phyloP scores from a whole-genome alignment of 1,139 yeast species.

The Lodderomyces jiufengensis region DNA sequence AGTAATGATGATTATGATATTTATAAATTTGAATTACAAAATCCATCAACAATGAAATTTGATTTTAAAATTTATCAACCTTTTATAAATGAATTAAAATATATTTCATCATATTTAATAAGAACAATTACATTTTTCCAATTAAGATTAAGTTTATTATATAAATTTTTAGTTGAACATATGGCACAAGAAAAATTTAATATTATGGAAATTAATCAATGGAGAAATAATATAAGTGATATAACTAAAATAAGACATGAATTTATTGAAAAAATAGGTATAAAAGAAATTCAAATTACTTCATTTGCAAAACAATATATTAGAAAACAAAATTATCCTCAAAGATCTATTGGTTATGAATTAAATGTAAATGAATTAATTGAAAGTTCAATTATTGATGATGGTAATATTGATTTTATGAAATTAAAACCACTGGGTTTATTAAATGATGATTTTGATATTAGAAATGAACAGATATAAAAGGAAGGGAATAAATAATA shows the following conservation, averaged over 20 bases:
- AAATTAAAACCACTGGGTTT: constrained; percentile 18
- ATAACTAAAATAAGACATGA: constrained; percentile 24
- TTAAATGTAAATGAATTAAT: constrained; percentile 6
- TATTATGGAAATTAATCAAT: constrained; percentile 27
- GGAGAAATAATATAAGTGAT: constrained; percentile 28
- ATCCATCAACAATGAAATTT: constrained; percentile 11
- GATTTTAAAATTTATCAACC: constrained; percentile 17
- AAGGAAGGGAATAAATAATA: too few relatives aligned
- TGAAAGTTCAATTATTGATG: constrained; percentile 5
- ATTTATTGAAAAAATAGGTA: constrained; percentile 23
- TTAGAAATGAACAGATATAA: background rate
- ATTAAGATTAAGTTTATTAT: constrained; percentile 22
- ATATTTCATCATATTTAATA: constrained; percentile 30
- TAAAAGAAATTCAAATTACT: constrained; percentile 26
- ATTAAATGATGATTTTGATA: constrained; percentile 16
- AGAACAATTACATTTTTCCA: constrained; percentile 32
- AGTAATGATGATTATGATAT: constrained; percentile 25
- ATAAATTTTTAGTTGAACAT: constrained; percentile 29
- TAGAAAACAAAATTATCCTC: constrained; percentile 28
- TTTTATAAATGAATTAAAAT: constrained; percentile 20
- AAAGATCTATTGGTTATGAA: constrained; percentile 1
- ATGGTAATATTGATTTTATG: constrained; percentile 16
- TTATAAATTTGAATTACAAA: constrained; percentile 19
- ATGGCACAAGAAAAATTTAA: constrained; percentile 23
- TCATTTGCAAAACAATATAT: constrained; percentile 27